phyloP scores from a whole-genome alignment of 2,329 filamentous ascomycete genomes.

The Penicillium sp. region DNA sequence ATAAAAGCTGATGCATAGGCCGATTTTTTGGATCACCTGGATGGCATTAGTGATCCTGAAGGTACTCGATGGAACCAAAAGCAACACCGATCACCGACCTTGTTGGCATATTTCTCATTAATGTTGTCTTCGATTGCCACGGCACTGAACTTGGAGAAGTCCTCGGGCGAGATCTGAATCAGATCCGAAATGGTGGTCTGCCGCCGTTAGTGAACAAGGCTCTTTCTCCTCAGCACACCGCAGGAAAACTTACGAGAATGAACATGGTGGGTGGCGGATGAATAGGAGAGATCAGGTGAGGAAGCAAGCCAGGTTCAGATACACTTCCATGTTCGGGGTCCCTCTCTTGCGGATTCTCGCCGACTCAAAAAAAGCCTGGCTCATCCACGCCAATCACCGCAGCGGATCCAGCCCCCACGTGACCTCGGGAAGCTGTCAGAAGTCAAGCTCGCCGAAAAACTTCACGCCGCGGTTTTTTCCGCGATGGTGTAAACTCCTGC shows the following conservation, averaged over 20 bases:
- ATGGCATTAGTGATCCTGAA: not conserved
- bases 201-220: constrained; percentile 20
- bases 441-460: constrained; percentile 15
- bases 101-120: constrained; percentile 95
- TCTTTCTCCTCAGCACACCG: constrained; percentile 5
- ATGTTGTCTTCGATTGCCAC: constrained; percentile 94
- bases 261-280: constrained; percentile 41
- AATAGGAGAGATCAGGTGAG: not conserved
- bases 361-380: constrained; percentile 11
- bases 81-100: constrained; percentile 57
- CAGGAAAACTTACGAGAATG: constrained; percentile 45
- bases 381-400: constrained; percentile 10
- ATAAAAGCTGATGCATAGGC: constrained; percentile 89
- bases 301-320: too few species aligned
- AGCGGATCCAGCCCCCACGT: constrained; percentile 12
- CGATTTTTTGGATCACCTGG: constrained; percentile 88
- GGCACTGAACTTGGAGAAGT: constrained; percentile 76
- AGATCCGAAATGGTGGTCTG: constrained; percentile 93
- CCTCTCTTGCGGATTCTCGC: not conserved
- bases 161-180: constrained; percentile 84
- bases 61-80: not conserved
- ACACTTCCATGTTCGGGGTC: not conserved
- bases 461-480: constrained; percentile 4
- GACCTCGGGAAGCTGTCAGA: constrained; percentile 16
- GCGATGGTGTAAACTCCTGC: constrained; percentile 29